These are phyloP conservation scores for Hypoxylon sp. DNA, from an alignment of 2,329 filamentous ascomycete species.

Conservation along the genomic window DNA sequence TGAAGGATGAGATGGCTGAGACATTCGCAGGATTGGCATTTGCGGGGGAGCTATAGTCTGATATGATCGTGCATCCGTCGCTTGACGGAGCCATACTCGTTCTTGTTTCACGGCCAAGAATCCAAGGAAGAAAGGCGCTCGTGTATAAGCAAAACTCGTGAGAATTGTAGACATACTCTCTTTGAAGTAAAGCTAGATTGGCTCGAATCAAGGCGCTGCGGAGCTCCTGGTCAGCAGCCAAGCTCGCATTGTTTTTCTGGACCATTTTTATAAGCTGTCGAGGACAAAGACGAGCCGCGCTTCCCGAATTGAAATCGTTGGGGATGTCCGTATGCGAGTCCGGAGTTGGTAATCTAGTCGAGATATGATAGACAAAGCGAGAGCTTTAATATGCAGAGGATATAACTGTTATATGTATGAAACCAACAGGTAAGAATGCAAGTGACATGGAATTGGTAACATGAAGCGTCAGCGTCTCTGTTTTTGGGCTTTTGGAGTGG, in stretches of 20 bases:
- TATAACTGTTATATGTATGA: conserved; percentile 12
- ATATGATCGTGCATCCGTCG: conserved; percentile 12
- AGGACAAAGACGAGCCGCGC: conserved; percentile 7
- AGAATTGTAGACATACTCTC: conserved; percentile 59
- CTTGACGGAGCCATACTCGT: conserved; percentile 15
- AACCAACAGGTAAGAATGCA: conserved; percentile 11
- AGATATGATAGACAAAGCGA: conserved; percentile 3
- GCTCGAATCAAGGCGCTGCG: conserved; percentile 61
- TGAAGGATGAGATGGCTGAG: conserved; percentile 18
- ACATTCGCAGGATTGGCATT: conserved; percentile 3
- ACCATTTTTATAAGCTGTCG: conserved; percentile 29
- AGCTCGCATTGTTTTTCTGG: conserved; percentile 21
- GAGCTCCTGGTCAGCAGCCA: conserved; percentile 59
- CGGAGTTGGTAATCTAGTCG: conserved; percentile 7
- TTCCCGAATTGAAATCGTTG: conserved; percentile 34
- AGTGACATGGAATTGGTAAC: conserved; percentile 15
- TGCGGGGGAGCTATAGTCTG: background rate
- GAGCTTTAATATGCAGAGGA: background rate
- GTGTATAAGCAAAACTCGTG: too few relatives aligned
- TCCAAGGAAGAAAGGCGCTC: background rate
- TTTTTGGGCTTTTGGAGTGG: background rate
- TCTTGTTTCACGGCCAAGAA: background rate
- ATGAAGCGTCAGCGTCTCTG: conserved; percentile 9
- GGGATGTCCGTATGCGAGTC: conserved; percentile 45
- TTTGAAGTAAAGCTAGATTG: conserved; percentile 64